Evolutionary conservation across 257 asterid genomes (phyloP), one percentile per base, ranked within the genome.

Genomic region (Primulina eburnea): DNA sequence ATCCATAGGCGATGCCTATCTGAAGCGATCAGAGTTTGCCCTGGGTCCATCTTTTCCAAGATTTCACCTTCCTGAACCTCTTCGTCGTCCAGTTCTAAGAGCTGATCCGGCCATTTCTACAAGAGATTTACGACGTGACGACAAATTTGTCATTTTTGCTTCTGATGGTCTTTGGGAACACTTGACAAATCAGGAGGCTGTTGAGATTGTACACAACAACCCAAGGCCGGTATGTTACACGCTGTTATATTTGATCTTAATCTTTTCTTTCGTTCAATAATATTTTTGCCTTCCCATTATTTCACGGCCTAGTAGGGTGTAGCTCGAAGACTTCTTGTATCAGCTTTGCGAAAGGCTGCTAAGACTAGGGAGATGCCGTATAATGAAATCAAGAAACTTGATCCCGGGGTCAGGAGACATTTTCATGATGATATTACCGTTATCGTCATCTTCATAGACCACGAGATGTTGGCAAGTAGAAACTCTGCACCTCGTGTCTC

Each of bases 141-240:
- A 92, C 71, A 92, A 81, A 60, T 92, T 92, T 73, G 12, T 92
- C 70, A 89, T 88, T 35, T 88, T 92, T 70, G 98, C 96, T 58
- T 92, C 98, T 10, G 96, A 82, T 78, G 98, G 98, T 62, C 96
- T 89, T 64, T 92, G 98, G 98, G 91, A 92, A 60, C 82, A 75
- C 77, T 75, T 92, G 78, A 69, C 89, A 1, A 89, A 88, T 75
- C 88, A 92, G 65, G 83, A 89, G 79, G 92, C 90, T 16, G 96
- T 83, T 10, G 87, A 88, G 75, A 84, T 92, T 20, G 96, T 92
- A 60, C 83, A 89, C 68, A 85, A 77, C 38, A 77, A 81, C 82
- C 95, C 98, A 3, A 84, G 90, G 80, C 71, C 17, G 84, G 97
- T 89, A 65, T 7, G 82, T 70, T 50, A 16, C 26, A 33, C 47